Percentiles rank a stretch among this genome's conserved stretches.
Conservation (phyloP, 768 basidiomycete genomes). For the Rhodosporidiobolus odoratus region DNA sequence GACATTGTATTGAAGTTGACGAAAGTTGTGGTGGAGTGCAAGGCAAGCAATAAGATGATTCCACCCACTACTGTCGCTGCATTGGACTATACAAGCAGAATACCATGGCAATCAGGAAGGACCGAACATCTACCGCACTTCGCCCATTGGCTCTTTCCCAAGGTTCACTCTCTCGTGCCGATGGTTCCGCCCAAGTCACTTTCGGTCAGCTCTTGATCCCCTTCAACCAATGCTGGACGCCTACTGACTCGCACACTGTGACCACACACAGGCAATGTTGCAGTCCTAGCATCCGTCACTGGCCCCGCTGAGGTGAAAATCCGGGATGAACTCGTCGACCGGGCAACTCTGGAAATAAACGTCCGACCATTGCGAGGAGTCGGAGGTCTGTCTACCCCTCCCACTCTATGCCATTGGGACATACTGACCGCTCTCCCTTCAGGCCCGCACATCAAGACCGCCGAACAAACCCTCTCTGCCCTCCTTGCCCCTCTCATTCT, state of each 20-base stretch:
- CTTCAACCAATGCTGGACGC: no score
- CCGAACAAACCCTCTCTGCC: conserved; percentile 42
- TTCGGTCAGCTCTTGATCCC: conserved; percentile 42
- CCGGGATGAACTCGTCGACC: conserved; percentile 48
- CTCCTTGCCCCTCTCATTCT: conserved; percentile 46
- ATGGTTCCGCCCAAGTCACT: conserved; percentile 48
- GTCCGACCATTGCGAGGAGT: conserved; percentile 47
- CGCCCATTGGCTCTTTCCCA: conserved; percentile 42
- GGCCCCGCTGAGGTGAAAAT: conserved; percentile 50
- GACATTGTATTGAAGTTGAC: neutral
- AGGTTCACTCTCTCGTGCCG: conserved; percentile 46
- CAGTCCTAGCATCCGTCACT: conserved; percentile 46
- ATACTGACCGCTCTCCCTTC: neutral
- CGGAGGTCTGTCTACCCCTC: conserved; percentile 20
- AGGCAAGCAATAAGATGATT: neutral
- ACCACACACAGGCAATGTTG: conserved; percentile 41
- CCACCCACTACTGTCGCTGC: neutral
- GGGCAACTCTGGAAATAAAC: conserved; percentile 48
- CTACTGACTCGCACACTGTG: neutral
- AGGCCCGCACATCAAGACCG: conserved; percentile 46
- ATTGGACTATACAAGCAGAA: neutral
- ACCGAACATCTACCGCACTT: conserved; percentile 34
- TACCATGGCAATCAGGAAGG: neutral
- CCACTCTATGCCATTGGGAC: neutral
- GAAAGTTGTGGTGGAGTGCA: neutral